Base-by-base conservation (phyloP, 495 filamentous ascomycete species). In the Wilcoxina mikolae region DNA sequence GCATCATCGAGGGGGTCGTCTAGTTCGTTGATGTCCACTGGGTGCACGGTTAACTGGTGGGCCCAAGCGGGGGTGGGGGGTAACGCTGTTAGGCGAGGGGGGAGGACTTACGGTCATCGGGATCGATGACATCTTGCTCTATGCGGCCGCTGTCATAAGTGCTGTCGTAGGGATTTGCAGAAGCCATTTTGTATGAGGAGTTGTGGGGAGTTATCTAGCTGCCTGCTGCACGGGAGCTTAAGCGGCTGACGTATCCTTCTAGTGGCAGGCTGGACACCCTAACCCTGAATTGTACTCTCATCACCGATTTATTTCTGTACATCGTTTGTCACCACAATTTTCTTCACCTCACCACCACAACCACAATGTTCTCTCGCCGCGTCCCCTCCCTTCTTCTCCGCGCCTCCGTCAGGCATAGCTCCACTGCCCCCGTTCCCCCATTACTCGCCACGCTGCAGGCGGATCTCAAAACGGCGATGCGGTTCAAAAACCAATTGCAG, bases 91-190 rank as follows among this genome's bases (percentile, higher is more conserved):
- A 35, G 24, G 18, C n/a, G 9, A 27, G 39, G 26, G 41, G 42
- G 52, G 38, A 22, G 11, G 54, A 60, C 65, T 63, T 68, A 95
- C 91, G 85, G 73, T 95, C 86, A 71, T 96, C 90, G 2, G 90
- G 87, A 68, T 98, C 91, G 70, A 96, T 95, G 62, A 80, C 75
- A 62, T 95, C 87, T 59, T 88, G 81, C 58, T 90, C 87, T 49
- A 90, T 76, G 38, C 61, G 53, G 24, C 25, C 11, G 45, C 9
- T 9, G 45, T 31, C 27, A 22, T 24, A 31, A 42, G 46, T 12
- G 20, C 48, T 10, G 4, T 24, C 51, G 1, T 43, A 3, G 9
- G 51, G 22, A 35, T 33, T 41, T 29, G 10, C 22, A 18, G 28
- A 24, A 18, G 45, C 45, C 49, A 39, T 52, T 10, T 9, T 41